Base-by-base conservation (phyloP, 2,329 filamentous ascomycete genomes). In the Shiraia sp. region DNA sequence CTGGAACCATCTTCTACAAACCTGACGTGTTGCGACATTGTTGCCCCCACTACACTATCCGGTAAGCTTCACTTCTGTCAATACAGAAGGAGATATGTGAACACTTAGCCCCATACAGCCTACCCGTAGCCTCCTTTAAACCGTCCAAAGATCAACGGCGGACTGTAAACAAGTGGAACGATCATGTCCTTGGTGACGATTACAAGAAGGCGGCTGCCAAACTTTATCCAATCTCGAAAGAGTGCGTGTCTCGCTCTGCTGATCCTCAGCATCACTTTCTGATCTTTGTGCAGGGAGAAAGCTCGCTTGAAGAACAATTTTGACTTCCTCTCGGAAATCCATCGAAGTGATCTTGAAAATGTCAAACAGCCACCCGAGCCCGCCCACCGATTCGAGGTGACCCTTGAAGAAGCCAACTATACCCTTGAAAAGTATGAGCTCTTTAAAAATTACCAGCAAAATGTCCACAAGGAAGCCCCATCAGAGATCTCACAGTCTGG, bases 41-140 rank as follows among this genome's bases (percentile, higher is more conserved):
- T 62, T 99, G 93, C 68, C 90, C 91, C 31, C 90, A 96, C 63
- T 97, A 92, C 66, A 90, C 87, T 1, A 84, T 93, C 39, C 82
- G 73, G 74, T 75, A 55, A 37, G 63, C 26, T 36, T 27, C 17
- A 22, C 14, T 13, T 15, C 7, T 26, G 19, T 9, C 17, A 10
- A 3, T 16, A n/a, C n/a, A n/a, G n/a, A n/a, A n/a, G n/a, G n/a
- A n/a, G n/a, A n/a, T 17, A 12, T n/a, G 6, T n/a, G 7, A 22
- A 9, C 22, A 22, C 27, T 43, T 62, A 32, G 60, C 31, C 16
- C 26, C 15, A 23, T 23, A n/a, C 16, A 76, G 87, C 32, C 75
- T 91, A 14, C 86, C 89, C 57, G 81, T 82, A 16, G 67, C 74
- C 32, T 72, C 76, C 27, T 88, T 87, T 69, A 83, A 80, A 52